Base-by-base conservation (phyloP, 768 basidiomycete species). In the Termitomyces titanicus region DNA sequence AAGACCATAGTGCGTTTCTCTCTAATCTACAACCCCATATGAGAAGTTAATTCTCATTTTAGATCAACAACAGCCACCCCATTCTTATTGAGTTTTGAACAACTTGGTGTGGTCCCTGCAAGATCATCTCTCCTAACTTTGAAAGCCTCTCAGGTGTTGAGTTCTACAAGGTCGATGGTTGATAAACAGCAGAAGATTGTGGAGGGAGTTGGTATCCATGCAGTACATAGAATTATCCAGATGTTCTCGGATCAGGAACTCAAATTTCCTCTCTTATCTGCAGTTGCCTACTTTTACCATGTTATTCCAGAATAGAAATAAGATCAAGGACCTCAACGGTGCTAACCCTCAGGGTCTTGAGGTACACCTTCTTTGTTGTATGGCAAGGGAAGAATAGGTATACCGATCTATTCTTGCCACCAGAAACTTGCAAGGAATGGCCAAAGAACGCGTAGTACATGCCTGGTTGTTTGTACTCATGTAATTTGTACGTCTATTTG, bases 151-250 rank as follows among this genome's bases (percentile, higher is more conserved):
- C 82, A 3, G 71, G 65, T 12, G 65, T 87, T 51, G 74, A 76
- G 17, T 86, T 89, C 67, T 88, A 85, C 77, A 88, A 87, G 66
- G 83, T 91, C 53, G 82, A 93, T 59, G 80, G n/a, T 89, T 27
- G 90, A 93, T 61, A 74, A 72, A 35, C 79, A 79, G 50, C 55
- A 64, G 4, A 75, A 78, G 0, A 80, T 88, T 47, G 64, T 80
- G 1, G 68, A 80, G 55, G 84, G 87, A 68, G 81, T 79, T 48
- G 49, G 48, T 3, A 29, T 60, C 37, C 54, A 54, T 5, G 58
- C 58, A 27, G 58, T 59, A 35, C 2, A 54, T 59, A 12, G 13
- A 31, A 20, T 51, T 27, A 8, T 17, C 45, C n/a, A 31, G 22
- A n/a, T n/a, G 4, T 11, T 51, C 38, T 10, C 5, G 15, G 12